Evolutionary conservation across 495 filamentous ascomycete species (phyloP).

Genomic region (Lasiosphaeris hirsuta): DNA sequence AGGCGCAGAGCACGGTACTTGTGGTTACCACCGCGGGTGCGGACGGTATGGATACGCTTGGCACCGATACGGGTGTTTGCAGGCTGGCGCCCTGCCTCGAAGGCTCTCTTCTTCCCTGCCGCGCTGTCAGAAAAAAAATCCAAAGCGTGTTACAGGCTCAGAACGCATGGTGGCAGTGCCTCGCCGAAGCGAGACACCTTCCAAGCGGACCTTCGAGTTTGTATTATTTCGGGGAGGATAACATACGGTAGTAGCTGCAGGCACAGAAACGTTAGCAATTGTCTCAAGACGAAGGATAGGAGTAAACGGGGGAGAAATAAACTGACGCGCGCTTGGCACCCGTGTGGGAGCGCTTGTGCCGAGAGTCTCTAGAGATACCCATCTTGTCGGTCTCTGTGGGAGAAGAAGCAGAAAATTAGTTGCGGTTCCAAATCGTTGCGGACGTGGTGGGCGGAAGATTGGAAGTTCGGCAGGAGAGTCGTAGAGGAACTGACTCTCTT

Average conservation of each 20-base stretch:
- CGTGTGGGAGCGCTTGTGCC: conserved; percentile 97
- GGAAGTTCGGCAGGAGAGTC: too few relatives aligned
- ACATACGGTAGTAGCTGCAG: conserved; percentile 38
- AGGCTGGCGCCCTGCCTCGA: conserved; percentile 98
- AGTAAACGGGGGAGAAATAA: conserved; percentile 4
- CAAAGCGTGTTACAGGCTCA: conserved; percentile 51
- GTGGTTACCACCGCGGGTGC: conserved; percentile 96
- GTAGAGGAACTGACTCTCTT: too few relatives aligned
- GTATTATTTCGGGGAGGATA: conserved; percentile 18
- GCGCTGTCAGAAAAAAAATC: conserved; percentile 32
- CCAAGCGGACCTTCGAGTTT: conserved; percentile 55
- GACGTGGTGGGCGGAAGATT: background rate
- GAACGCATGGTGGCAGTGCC: conserved; percentile 51
- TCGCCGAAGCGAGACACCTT: conserved; percentile 19
- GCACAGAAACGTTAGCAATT: conserved; percentile 22
- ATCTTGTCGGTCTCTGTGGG: conserved; percentile 55
- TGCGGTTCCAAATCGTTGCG: background rate
- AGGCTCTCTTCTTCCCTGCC: conserved; percentile 80
- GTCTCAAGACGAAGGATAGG: background rate
- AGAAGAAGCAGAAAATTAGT: conserved; percentile 11
- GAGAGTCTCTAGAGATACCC: conserved; percentile 99
- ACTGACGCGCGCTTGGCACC: conserved; percentile 82
- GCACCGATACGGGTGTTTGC: conserved; percentile 98
- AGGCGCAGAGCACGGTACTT: conserved; percentile 99
- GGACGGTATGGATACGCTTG: conserved; percentile 98